Evolutionary conservation across 768 basidiomycete species (phyloP), one percentile per base, ranked within the genome.

Genomic region (Lactarius quietus): DNA sequence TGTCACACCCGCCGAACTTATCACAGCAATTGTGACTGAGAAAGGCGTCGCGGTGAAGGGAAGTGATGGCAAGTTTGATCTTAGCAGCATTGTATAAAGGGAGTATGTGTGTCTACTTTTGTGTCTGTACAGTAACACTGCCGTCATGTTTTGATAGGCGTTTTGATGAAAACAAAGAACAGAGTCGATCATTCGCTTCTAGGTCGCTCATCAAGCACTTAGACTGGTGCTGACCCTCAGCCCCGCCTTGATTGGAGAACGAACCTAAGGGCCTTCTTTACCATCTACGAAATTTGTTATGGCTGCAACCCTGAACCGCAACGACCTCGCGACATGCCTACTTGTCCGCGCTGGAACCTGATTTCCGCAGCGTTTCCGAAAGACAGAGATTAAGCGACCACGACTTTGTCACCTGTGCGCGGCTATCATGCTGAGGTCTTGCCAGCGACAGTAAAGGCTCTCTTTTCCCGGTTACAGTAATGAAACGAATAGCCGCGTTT

Each of bases 11-110:
- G 93, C 95, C 3, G 89, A 91, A 65, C 79, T 98, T 51, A 97
- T 98, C 68, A 91, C 88, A n/a, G 92, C 91, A 35, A 90, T 98
- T 58, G 94, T 95, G 15, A 98, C 95, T 3, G 96, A 98, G 78
- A 93, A 90, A 70, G 95, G 96, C 8, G 93, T 97, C 36, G 93
- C 92, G 4, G 84, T 88, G 64, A 88, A 87, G 72, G 77, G 77
- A 64, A 82, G 82, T 8, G 87, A 87, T 28, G 78, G 81, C 65
- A 74, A 73, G 29, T 92, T 93, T 70, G 89, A 95, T 72, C 79
- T 95, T 31, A 78, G 81, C 56, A 74, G 73, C 9, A 80, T 91
- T 48, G 85, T 88, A 38, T 80, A 59, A 69, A 54, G 18, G 53
- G 10, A 26, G 48, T 51, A 28, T 51, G 26, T 51, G 26, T 28